These are phyloP conservation scores for Penicillium expansum DNA, from an alignment of 2,329 filamentous ascomycete species.

Conservation along the genomic window DNA sequence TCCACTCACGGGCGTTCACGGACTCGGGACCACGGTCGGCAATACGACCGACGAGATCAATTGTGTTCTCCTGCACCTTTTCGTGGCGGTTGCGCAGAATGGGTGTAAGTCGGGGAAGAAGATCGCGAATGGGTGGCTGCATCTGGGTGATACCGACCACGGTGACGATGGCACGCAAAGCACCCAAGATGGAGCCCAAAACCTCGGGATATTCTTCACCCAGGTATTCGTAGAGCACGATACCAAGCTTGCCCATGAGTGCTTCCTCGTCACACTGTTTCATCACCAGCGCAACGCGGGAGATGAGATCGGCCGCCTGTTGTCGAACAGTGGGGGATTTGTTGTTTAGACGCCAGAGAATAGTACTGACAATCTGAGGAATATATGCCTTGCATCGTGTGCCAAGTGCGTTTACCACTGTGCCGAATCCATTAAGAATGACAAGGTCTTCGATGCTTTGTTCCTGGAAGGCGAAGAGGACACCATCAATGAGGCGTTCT, in stretches of 20 bases:
- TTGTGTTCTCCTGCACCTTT: conserved; percentile 98
- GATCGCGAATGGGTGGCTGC: conserved; percentile 96
- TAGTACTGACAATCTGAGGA: conserved; percentile 93
- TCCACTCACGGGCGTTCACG: conserved; percentile 97
- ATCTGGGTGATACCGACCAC: conserved; percentile 97
- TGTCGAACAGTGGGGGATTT: conserved; percentile 95
- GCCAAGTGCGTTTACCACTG: conserved; percentile 91
- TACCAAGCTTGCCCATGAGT: conserved; percentile 89
- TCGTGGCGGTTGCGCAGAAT: conserved; percentile 98
- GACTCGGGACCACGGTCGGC: conserved; percentile 94
- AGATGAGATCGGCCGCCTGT: conserved; percentile 94
- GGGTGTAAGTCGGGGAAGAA: conserved; percentile 91
- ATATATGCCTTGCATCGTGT: conserved; percentile 94
- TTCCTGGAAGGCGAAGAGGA: conserved; percentile 94
- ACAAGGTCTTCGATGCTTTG: conserved; percentile 95
- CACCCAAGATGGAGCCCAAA: conserved; percentile 91
- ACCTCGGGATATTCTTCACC: conserved; percentile 99
- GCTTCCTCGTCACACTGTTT: conserved; percentile 96
- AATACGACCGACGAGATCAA: conserved; percentile 95
- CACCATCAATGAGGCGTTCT: conserved; percentile 90
- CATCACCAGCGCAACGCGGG: conserved; percentile 97
- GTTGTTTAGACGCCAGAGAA: conserved; percentile 95
- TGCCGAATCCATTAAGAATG: conserved; percentile 96
- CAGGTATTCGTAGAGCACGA: conserved; percentile 95
- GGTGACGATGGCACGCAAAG: conserved; percentile 91